These are phyloP conservation scores for Mucor racemosus DNA, from an alignment of 371 early-diverging fungal species.

Conservation along the genomic window DNA sequence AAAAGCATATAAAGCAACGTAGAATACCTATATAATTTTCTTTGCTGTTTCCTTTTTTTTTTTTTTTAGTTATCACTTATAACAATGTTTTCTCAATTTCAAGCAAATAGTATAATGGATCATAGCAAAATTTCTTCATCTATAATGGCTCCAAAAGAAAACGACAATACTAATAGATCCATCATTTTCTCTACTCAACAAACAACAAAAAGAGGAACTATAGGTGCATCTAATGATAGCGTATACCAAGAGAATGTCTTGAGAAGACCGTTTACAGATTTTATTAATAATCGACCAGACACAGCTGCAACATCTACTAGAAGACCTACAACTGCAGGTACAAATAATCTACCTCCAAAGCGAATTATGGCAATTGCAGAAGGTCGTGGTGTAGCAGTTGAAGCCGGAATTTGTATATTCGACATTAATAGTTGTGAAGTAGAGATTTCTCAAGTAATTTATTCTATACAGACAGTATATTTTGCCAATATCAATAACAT, in stretches of 20 bases:
- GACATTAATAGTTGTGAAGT: constrained; percentile 67
- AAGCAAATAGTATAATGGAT: not conserved
- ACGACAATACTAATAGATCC: not conserved
- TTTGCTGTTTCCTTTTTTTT: not conserved
- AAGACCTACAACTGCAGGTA: constrained; percentile 11
- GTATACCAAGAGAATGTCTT: not conserved
- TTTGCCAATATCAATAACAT: not conserved
- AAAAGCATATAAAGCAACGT: constrained; percentile 8
- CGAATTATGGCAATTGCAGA: constrained; percentile 52
- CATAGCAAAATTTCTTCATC: not conserved
- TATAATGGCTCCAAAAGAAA: not conserved
- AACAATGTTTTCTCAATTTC: not conserved
- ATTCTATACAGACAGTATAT: too few species aligned
- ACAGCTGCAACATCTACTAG: not conserved
- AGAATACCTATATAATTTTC: not conserved
- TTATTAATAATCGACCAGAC: not conserved
- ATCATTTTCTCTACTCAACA: not conserved
- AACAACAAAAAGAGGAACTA: not conserved
- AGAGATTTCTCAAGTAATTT: constrained; percentile 61
- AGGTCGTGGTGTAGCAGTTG: constrained; percentile 55
- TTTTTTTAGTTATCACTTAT: not conserved
- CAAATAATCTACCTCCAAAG: not conserved
- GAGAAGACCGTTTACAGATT: not conserved
- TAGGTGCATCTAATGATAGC: not conserved
- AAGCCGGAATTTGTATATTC: constrained; percentile 71